Base-by-base conservation (phyloP, 2,329 filamentous ascomycete species). In the Ploettnerulaceae sp. region DNA sequence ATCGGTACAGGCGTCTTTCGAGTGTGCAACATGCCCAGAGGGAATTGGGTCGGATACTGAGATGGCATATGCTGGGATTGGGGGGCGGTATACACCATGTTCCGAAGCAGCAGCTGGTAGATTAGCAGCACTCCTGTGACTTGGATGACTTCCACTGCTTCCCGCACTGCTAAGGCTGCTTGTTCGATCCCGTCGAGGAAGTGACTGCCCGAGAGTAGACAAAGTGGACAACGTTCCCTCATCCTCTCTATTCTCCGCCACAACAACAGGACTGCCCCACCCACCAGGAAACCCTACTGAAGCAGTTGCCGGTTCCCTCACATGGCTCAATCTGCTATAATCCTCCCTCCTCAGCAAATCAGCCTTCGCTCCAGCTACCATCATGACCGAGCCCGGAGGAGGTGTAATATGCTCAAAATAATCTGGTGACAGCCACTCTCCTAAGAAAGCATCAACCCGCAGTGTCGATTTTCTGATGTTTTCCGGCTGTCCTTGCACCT, bases 331-430 rank as follows among this genome's bases (percentile, higher is more conserved):
- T 44, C 67, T 70, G 48, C 69, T 72, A 53, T 82, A 79, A 57
- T 93, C 85, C 46, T 87, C 86, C 34, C 84, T 78, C 44, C 84
- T 79, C 36, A 96, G 72, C 3, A 98, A 71, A 59, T 94, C 88
- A 18, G 87, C 86, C 66, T 96, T 97, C 22, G 93, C 91, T 31
- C 81, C 80, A 20, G 86, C 86, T 2, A 97, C 74, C 88, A 98
- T 94, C 68, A 93, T 77, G 3, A 84, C 79, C 3, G 89, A 91
- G 33, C 81, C 80, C 0, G 93, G 93, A 8, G 93, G 93, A 3
- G 89, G 87, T 0, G 86, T 91, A 54, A 96, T 96, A 42, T 86
- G 77, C 53, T 95, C 89, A 61, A 91, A 98, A 66, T 98, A 98
- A 61, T 90, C 84, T 1, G 89, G 88, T 2, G 86, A 87, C 22